Evolutionary conservation across 108 stramenopile genomes (phyloP), one percentile per base, ranked within the genome.

Genomic region (Ochromonas danica): DNA sequence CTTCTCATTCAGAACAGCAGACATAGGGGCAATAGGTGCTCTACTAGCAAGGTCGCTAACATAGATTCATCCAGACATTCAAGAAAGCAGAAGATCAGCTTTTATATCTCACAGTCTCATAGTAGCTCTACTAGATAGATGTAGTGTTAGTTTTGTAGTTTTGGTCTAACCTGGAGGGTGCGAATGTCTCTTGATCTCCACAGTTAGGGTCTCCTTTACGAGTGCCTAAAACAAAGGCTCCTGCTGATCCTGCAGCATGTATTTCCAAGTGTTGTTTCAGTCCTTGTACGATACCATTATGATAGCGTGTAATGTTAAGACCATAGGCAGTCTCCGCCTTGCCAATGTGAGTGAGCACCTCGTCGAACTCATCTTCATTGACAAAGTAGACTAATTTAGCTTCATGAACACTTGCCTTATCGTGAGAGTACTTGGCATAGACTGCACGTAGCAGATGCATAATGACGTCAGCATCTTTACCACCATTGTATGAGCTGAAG

Each of bases 401-500:
- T 10, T 63, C 36, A 30, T 71, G 60, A 6, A 62, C 35, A 0
- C 40, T 57, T 2, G 71, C 80, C 2, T 70, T 25, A 33, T 70
- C 65, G 41, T 84, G 14, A 35, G 81, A 82, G 65, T 90, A 88
- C 31, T 93, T 79, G 10, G 95, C 96, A 77, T 90, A 87, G 0
- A 92, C 95, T 0, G 95, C 97, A 43, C 98, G 89, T 42, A 92
- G 80, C 78, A 98, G 82, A 80, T 98, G 94, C 78, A 97, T 83
- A 71, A 98, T 92, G 0, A 96, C 98, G 6, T 92, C 92, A 14
- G 95, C 95, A 89, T 99, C 98, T 77, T 99, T 99, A 1, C 98
- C 98, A 1, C 98, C 98, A 88, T 99, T 99, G 88, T 95, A 99
- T 51, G 83, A 84, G 17, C 81, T 81, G 27, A 85, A 82, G 41